Percentiles rank a stretch among this genome's conserved stretches.
phyloP scores from a whole-genome alignment of 2,329 filamentous ascomycete species.

The Aspergillus texensis region DNA sequence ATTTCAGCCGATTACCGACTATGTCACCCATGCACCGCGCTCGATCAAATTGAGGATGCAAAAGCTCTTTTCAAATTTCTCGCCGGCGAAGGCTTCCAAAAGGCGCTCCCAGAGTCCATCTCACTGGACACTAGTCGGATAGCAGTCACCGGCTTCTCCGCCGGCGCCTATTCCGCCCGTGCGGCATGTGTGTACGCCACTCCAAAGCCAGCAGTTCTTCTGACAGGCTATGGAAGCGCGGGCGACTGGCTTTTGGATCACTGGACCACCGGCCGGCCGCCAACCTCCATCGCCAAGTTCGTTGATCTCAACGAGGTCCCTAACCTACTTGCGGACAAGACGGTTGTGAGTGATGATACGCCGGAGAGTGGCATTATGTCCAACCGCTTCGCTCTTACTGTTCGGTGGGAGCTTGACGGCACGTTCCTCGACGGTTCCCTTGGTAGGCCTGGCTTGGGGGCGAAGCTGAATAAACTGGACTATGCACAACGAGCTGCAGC shows the following conservation, averaged over 20 bases:
- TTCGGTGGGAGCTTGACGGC: constrained; percentile 23
- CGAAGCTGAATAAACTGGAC: constrained; percentile 11
- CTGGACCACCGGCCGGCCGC: constrained; percentile 21
- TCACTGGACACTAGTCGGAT: constrained; percentile 20
- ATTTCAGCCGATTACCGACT: constrained; percentile 27
- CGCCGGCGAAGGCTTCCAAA: constrained; percentile 10
- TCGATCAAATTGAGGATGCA: constrained; percentile 26
- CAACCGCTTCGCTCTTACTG: constrained; percentile 23
- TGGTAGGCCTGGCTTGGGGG: constrained; percentile 17
- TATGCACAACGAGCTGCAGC: constrained; percentile 14
- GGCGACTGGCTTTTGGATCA: constrained; percentile 25
- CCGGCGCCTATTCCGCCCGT: constrained; percentile 27
- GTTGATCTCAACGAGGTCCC: constrained; percentile 17
- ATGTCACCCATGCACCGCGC: constrained; percentile 22
- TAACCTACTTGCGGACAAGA: constrained; percentile 17
- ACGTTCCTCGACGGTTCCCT: constrained; percentile 25
- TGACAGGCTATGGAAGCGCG: constrained; percentile 19
- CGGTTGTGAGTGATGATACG: constrained; percentile 24
- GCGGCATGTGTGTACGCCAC: constrained; percentile 25
- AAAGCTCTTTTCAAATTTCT: constrained; percentile 21
- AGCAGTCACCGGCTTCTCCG: constrained; percentile 25
- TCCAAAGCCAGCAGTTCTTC: constrained; percentile 21
- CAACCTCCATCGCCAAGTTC: constrained; percentile 21
- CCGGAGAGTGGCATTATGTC: constrained; percentile 6
- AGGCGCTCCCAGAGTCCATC: constrained; percentile 4